Percentiles rank a stretch among this genome's conserved stretches.
phyloP scores from a whole-genome alignment of 2,329 filamentous ascomycete genomes.

The Alternaria atra region DNA sequence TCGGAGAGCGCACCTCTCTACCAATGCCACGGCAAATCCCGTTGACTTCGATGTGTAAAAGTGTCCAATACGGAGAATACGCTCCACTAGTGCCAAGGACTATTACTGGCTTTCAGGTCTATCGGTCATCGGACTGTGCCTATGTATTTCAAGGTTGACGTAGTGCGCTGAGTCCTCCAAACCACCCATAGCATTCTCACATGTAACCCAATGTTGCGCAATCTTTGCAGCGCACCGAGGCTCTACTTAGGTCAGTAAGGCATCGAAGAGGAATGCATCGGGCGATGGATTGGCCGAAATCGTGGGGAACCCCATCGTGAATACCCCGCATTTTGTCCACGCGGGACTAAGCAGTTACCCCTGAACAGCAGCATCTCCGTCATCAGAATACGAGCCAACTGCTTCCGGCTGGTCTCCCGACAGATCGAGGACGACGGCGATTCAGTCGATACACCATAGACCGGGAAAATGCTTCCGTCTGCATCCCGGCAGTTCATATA shows the following conservation, averaged over 20 bases:
- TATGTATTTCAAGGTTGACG: neutral
- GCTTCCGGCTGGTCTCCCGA: slow-evolving; percentile 18
- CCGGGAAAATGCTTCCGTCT: neutral
- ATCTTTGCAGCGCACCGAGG: slow-evolving; percentile 7
- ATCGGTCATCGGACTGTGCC: neutral
- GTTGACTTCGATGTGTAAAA: neutral
- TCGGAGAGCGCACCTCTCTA: neutral
- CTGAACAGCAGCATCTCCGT: slow-evolving; percentile 23
- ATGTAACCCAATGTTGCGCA: neutral
- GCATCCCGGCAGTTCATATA: neutral
- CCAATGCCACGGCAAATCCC: neutral
- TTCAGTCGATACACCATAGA: slow-evolving; percentile 3
- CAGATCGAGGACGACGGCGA: neutral
- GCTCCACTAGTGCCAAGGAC: neutral
- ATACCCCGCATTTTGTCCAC: slow-evolving; percentile 26
- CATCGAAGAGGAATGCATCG: neutral
- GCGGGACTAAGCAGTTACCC: slow-evolving; percentile 8
- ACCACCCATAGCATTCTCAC: neutral
- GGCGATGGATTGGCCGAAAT: neutral
- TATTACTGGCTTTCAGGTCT: neutral
- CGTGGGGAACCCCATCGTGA: slow-evolving; percentile 9
- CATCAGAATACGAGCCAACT: slow-evolving; percentile 12
- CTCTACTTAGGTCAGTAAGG: neutral
- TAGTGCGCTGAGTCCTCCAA: neutral
- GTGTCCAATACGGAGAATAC: neutral